A percentile compares a stretch with the other conserved stretches of the same genome.
Evolutionary conservation across 1,139 yeast genomes (phyloP).

Genomic region (Arxiozyma bovina): DNA sequence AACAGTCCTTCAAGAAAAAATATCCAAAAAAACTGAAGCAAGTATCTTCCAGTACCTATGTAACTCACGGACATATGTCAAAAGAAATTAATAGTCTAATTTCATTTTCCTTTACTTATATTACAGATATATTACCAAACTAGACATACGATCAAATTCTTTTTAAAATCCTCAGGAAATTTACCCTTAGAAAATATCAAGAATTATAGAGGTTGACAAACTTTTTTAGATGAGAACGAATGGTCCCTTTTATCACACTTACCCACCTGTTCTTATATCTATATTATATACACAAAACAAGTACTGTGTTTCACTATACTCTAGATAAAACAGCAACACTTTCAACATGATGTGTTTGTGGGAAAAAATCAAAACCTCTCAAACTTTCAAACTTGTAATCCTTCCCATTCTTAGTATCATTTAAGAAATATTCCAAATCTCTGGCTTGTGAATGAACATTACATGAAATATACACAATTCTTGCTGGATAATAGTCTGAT

Average conservation of each 20-base stretch:
- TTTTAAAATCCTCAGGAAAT: no score
- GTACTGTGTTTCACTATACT: conserved; percentile 12
- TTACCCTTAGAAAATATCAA: background rate
- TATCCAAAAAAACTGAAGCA: background rate
- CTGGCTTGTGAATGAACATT: conserved; percentile 97
- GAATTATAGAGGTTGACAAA: no score
- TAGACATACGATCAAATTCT: no score
- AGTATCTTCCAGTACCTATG: no score
- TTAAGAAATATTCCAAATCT: conserved; percentile 76
- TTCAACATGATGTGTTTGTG: conserved; percentile 96
- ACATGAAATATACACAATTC: conserved; percentile 87
- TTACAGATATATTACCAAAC: no score
- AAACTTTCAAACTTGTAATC: conserved; percentile 67
- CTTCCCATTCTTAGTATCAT: conserved; percentile 53
- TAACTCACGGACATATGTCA: no score
- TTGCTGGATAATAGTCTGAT: conserved; percentile 72
- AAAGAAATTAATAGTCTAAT: no score
- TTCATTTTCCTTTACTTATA: no score
- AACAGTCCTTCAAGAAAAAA: background rate
- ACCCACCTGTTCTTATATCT: background rate
- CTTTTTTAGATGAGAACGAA: no score
- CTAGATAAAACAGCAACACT: conserved; percentile 73
- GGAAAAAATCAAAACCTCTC: conserved; percentile 94
- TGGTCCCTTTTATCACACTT: background rate
- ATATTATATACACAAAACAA: background rate